Evolutionary conservation across 2,329 filamentous ascomycete genomes (phyloP).

Genomic region (Exophiala alcalophila): DNA sequence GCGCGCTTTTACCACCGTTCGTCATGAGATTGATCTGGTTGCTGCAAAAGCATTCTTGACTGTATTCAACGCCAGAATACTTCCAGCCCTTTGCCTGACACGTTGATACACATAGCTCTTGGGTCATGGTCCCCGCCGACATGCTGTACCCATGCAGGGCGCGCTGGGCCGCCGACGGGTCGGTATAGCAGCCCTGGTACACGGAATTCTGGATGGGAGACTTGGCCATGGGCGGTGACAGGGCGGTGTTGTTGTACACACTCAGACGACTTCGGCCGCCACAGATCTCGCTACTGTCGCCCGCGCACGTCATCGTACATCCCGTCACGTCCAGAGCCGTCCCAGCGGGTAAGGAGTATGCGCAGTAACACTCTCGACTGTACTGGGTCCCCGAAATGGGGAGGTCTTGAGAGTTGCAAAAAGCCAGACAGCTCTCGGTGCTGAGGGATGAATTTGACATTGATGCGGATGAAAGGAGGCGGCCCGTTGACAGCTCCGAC

Average conservation of each 20-base stretch:
- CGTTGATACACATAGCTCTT: slow-evolving; percentile 32
- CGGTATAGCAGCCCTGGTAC: slow-evolving; percentile 29
- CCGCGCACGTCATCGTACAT: slow-evolving; percentile 31
- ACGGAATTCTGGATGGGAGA: slow-evolving; percentile 6
- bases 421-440: slow-evolving; percentile 32
- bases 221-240: slow-evolving; percentile 16
- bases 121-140: slow-evolving; percentile 51
- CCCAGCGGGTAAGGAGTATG: slow-evolving; percentile 17
- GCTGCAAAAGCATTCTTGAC: slow-evolving; percentile 37
- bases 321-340: slow-evolving; percentile 19
- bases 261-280: slow-evolving; percentile 29
- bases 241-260: slow-evolving; percentile 21
- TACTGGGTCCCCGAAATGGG: slow-evolving; percentile 34
- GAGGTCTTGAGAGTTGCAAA: slow-evolving; percentile 25
- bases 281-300: slow-evolving; percentile 28
- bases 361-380: slow-evolving; percentile 37
- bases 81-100: slow-evolving; percentile 30
- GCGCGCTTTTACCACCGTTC: slow-evolving; percentile 21
- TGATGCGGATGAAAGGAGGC: slow-evolving; percentile 43
- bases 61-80: slow-evolving; percentile 42
- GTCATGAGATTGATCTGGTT: slow-evolving; percentile 28
- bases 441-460: slow-evolving; percentile 51
- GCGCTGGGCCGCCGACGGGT: slow-evolving; percentile 18
- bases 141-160: slow-evolving; percentile 33
- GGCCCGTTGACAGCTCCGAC: slow-evolving; percentile 20